These are phyloP conservation scores for Diplodia scrobiculata DNA, from an alignment of 2,329 filamentous ascomycete species.

Conservation along the genomic window DNA sequence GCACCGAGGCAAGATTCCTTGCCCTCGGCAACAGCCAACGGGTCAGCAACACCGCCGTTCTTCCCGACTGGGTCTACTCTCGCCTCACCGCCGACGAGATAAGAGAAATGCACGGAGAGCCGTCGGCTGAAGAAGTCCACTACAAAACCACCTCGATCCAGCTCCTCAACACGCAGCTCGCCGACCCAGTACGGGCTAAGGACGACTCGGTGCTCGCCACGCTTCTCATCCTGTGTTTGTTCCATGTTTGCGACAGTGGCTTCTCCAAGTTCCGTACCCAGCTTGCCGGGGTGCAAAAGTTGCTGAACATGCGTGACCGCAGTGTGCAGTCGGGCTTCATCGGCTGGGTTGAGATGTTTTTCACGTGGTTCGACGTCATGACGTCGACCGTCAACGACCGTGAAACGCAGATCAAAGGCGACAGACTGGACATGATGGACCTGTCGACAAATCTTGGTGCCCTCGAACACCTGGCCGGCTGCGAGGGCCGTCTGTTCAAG, in stretches of 20 bases:
- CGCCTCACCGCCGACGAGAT: slow-evolving; percentile 43
- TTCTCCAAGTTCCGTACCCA: slow-evolving; percentile 92
- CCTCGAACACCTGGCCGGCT: slow-evolving; percentile 79
- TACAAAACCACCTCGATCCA: slow-evolving; percentile 84
- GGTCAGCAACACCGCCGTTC: slow-evolving; percentile 39
- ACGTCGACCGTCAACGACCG: slow-evolving; percentile 89
- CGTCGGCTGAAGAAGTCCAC: slow-evolving; percentile 74
- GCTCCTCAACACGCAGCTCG: slow-evolving; percentile 79
- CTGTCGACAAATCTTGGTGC: slow-evolving; percentile 69
- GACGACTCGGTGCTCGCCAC: slow-evolving; percentile 88
- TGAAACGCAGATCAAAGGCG: slow-evolving; percentile 73
- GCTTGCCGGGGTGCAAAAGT: slow-evolving; percentile 88
- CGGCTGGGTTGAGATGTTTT: slow-evolving; percentile 88
- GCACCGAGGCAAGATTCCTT: slow-evolving; percentile 53
- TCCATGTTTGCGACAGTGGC: slow-evolving; percentile 90
- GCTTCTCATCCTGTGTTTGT: slow-evolving; percentile 83
- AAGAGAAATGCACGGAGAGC: slow-evolving; percentile 54
- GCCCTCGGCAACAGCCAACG: slow-evolving; percentile 39
- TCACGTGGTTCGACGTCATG: slow-evolving; percentile 93
- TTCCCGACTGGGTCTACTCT: slow-evolving; percentile 45
- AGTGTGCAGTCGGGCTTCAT: slow-evolving; percentile 65
- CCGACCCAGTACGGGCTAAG: slow-evolving; percentile 71
- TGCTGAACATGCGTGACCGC: slow-evolving; percentile 73
- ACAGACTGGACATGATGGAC: slow-evolving; percentile 64
- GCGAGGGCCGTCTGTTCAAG: slow-evolving; percentile 83